Evolutionary conservation across 2,329 filamentous ascomycete genomes (phyloP).

Genomic region (Magnaporthiopsis poae): DNA sequence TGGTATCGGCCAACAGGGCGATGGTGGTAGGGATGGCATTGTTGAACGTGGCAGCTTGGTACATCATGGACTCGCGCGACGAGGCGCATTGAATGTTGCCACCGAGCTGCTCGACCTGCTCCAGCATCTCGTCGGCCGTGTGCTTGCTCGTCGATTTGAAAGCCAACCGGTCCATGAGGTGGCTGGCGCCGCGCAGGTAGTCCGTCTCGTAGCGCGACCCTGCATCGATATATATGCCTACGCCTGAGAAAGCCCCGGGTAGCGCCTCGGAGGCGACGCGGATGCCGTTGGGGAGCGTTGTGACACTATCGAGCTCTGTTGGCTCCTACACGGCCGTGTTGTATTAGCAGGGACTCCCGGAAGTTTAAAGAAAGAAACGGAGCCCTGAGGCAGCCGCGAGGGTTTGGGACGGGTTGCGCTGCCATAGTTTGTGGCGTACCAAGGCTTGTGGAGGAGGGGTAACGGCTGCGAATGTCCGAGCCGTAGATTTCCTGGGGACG

Average conservation of each 20-base stretch:
- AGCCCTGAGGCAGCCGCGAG: too few relatives aligned
- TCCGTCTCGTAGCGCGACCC: constrained; percentile 89
- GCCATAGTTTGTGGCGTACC: too few relatives aligned
- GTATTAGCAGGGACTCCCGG: too few relatives aligned
- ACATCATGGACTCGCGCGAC: constrained; percentile 93
- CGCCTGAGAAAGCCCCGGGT: constrained; percentile 85
- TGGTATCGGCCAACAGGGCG: constrained; percentile 82
- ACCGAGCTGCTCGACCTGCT: constrained; percentile 76
- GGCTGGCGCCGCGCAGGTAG: constrained; percentile 76
- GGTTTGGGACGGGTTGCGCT: too few relatives aligned
- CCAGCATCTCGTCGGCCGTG: constrained; percentile 74
- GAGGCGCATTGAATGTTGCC: constrained; percentile 97
- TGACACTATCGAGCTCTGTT: constrained; percentile 76
- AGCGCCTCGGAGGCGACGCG: constrained; percentile 90
- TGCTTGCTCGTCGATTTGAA: constrained; percentile 77
- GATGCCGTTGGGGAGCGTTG: constrained; percentile 81
- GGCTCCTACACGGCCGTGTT: constrained; percentile 50
- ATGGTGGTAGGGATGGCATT: constrained; percentile 74
- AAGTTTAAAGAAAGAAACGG: too few relatives aligned
- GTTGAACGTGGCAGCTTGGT: constrained; percentile 97
- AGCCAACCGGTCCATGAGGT: constrained; percentile 89
- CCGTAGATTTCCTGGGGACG: too few relatives aligned
- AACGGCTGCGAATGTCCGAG: constrained; percentile 7
- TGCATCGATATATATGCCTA: constrained; percentile 91
- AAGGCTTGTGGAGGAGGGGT: constrained; percentile 4